Base-by-base conservation (phyloP, 176 grass and related monocot species). In the Carex littledalei region DNA sequence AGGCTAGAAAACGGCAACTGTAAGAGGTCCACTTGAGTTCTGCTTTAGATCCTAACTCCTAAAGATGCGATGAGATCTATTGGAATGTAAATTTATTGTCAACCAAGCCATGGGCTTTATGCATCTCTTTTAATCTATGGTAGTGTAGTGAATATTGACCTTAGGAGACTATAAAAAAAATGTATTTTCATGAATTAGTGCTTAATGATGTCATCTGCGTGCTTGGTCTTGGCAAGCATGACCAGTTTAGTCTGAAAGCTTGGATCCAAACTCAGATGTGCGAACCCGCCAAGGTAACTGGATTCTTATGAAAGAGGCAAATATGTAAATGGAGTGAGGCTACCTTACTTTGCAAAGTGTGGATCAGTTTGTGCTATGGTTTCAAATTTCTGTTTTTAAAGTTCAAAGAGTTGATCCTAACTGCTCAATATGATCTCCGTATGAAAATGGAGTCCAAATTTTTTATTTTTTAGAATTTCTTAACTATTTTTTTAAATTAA, bases 1-100 rank as follows among this genome's bases (percentile, higher is more conserved):
- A 78, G 74, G 74, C 24, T 78, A 78, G 74, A 34, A 78, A 78
- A 14, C 50, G 74, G 12, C 74, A 78, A 78, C 74, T 8, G 1
- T 78, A 18, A 78, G 50, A 78, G 50, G 72, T 78, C 43, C 13
- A 52, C 0, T 56, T 32, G 24, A 32, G 49, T 32, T 56, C 13
- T 56, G 24, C 50, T 56, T 55, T 16, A 8, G 50, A 6, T 56
- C 49, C 39, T 8, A 31, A 78, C 74, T 31, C 11, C 13, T 78
- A 14, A 77, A 78, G 26, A 55, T 55, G 47, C 11, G 24, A 9
- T 12, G 15, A 74, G 20, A 50, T 29, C 8, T 15, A 29, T 77
- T 54, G 22, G 22, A 50, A 21, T 73, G 43, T 22, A 26, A 75
- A 55, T 31, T 78, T 78, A 52, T 78, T 56, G 50, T 78, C 24